Evolutionary conservation across 2,329 filamentous ascomycete genomes (phyloP), one percentile per base, ranked within the genome.

Genomic region (Blastomyces silverae): DNA sequence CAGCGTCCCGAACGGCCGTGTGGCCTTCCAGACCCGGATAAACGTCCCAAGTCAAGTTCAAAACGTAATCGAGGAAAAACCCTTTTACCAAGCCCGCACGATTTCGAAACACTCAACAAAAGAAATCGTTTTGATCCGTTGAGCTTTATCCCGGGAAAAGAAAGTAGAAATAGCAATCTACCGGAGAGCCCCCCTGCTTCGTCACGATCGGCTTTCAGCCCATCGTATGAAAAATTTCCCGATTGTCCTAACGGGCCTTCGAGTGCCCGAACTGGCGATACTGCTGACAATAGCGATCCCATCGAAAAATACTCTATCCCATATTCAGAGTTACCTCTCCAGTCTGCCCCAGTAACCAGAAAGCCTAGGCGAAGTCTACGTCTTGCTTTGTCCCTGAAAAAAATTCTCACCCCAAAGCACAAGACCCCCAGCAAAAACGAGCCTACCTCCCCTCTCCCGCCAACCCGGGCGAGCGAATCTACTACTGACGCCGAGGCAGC

Each of bases 31-130:
- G 31, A 10, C 22, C 34, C 56, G n/a, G 25, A 25, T 10, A 60
- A 42, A 42, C 25, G 4, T 34, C 39, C 1, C 25, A 60, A 31
- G 25, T 46, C 42, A 13, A 60, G 25, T 2, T 17, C 39, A 46
- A 48, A 46, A 25, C 10, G 44, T 22, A 15, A 17, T n/a, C 44
- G 44, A 20, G 60, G 44, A 11, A n/a, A 13, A 17, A 62, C 25
- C 6, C 28, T n/a, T 10, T 48, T 53, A 25, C 58, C 53, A 42
- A 56, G 63, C n/a, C 64, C 67, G n/a, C 62, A 68, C 61, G 63
- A 65, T n/a, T 70, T 70, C 46, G 57, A 67, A 55, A 70, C 68
- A 34, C 31, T 64, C 37, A 66, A 61, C 37, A 64, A 50, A 42
- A 64, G 57, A 48, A 48, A 53, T 25, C 57, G 44, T 39, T 69